Conservation (phyloP, 768 basidiomycete species). For the Mycena capillaripes region DNA sequence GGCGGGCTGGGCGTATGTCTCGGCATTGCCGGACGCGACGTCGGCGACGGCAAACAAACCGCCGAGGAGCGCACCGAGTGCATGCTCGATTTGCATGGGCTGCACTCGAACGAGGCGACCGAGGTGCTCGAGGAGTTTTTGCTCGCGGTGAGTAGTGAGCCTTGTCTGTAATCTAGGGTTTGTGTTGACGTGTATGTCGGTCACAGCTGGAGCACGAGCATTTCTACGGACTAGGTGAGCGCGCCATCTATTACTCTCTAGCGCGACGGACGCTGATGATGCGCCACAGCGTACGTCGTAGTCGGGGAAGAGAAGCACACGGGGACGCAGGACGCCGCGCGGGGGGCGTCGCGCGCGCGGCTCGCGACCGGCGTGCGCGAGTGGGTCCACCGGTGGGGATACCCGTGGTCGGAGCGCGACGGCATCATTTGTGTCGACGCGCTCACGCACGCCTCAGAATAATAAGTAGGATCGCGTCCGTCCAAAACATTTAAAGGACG, state of each 20-base stretch:
- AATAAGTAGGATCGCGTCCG: not conserved
- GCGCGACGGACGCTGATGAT: conserved; percentile 19
- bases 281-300: conserved; percentile 80
- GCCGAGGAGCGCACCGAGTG: conserved; percentile 93
- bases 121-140: conserved; percentile 93
- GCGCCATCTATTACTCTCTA: conserved; percentile 7
- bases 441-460: conserved; percentile 76
- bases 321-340: conserved; percentile 86
- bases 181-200: too few species aligned
- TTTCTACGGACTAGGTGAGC: conserved; percentile 86
- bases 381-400: conserved; percentile 95
- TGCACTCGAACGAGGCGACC: conserved; percentile 94
- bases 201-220: conserved; percentile 88
- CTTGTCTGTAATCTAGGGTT: too few species aligned
- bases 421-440: conserved; percentile 93
- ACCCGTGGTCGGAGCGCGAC: conserved; percentile 94
- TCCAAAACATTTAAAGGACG: not conserved
- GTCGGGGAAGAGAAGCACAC: conserved; percentile 98
- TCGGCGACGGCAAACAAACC: conserved; percentile 68
- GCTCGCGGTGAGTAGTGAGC: conserved; percentile 76
- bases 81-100: conserved; percentile 91
- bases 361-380: conserved; percentile 90
- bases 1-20: conserved; percentile 88
- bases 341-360: conserved; percentile 87
- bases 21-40: conserved; percentile 80